Conservation (phyloP, 805 yeast species). For the Candida xiaguanensis region DNA sequence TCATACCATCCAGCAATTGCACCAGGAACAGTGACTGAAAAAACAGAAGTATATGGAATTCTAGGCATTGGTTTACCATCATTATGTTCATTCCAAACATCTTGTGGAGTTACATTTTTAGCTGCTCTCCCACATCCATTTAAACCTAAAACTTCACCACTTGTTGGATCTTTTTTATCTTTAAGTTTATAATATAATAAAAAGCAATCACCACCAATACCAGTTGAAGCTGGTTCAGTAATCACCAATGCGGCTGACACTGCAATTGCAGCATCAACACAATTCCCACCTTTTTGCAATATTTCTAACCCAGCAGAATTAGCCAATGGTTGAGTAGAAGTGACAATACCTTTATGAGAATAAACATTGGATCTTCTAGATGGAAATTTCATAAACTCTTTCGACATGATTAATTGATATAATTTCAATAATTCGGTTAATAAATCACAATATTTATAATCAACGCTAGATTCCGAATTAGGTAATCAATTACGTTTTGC, state of each 20-base stretch:
- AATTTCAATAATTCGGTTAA: neutral
- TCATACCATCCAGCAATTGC: constrained; percentile 80
- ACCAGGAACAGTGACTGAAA: constrained; percentile 72
- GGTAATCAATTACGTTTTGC: neutral
- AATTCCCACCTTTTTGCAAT: constrained; percentile 69
- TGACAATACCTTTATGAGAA: constrained; percentile 68
- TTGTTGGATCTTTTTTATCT: constrained; percentile 23
- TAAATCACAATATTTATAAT: neutral
- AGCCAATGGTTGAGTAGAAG: constrained; percentile 76
- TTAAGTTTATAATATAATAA: constrained; percentile 52
- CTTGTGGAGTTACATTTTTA: constrained; percentile 43
- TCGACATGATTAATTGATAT: constrained; percentile 13
- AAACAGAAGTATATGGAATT: constrained; percentile 50
- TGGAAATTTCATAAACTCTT: constrained; percentile 26
- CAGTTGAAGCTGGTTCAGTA: constrained; percentile 58
- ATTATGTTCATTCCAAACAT: constrained; percentile 37
- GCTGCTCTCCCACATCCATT: constrained; percentile 80
- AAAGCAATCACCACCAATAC: constrained; percentile 70
- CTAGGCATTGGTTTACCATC: constrained; percentile 44
- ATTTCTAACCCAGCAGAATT: constrained; percentile 68
- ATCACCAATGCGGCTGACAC: constrained; percentile 54
- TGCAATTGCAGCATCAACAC: constrained; percentile 63
- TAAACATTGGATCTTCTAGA: constrained; percentile 74
- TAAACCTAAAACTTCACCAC: constrained; percentile 51
- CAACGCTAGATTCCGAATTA: neutral